phyloP scores from a whole-genome alignment of 805 yeast species.

The Ogataea allantospora region DNA sequence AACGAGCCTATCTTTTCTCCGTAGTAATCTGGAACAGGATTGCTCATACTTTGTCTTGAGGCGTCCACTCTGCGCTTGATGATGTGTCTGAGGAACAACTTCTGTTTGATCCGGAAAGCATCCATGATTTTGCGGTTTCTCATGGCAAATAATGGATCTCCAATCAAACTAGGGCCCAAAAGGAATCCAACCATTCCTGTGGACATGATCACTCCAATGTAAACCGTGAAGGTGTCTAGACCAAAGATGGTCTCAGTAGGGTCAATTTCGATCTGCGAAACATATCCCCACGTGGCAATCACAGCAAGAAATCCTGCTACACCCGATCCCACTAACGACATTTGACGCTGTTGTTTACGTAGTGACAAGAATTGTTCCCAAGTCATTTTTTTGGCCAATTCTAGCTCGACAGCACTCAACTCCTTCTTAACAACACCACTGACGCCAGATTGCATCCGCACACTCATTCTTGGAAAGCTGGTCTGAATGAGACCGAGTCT shows the following conservation, averaged over 20 bases:
- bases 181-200: conserved; percentile 78
- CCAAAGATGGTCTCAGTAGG: conserved; percentile 88
- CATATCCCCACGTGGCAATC: conserved; percentile 65
- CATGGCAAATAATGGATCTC: conserved; percentile 64
- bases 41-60: conserved; percentile 79
- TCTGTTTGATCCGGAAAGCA: conserved; percentile 60
- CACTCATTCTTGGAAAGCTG: conserved; percentile 2
- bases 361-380: conserved; percentile 83
- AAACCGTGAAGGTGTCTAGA: conserved; percentile 81
- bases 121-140: conserved; percentile 45
- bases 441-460: conserved; percentile 10
- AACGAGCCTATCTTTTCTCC: conserved; percentile 92
- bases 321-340: conserved; percentile 66
- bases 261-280: conserved; percentile 82
- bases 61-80: conserved; percentile 87
- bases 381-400: conserved; percentile 37
- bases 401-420: conserved; percentile 24
- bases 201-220: conserved; percentile 68
- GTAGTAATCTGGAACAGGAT: conserved; percentile 98
- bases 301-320: conserved; percentile 68
- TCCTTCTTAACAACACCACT: conserved; percentile 8
- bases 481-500: conserved; percentile 1
- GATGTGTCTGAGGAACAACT: conserved; percentile 70
- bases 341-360: conserved; percentile 70
- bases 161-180: conserved; percentile 74